These are phyloP conservation scores for Danielia reshetovae DNA, from an alignment of 805 yeast species.

Conservation along the genomic window DNA sequence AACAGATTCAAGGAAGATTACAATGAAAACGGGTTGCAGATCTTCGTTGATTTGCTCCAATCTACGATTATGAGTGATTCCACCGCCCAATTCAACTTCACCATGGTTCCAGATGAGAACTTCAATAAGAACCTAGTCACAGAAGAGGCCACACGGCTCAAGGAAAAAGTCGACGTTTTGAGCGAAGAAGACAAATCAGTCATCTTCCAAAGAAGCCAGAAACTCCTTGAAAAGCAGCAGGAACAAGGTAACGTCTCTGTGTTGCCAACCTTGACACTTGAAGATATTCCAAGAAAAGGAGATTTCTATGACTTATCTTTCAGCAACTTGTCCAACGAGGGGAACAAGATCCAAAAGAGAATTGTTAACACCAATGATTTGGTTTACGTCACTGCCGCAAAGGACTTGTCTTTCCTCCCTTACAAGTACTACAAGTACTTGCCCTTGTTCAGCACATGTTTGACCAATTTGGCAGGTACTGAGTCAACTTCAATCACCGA, in stretches of 20 bases:
- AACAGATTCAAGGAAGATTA: constrained; percentile 60
- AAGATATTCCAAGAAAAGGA: constrained; percentile 66
- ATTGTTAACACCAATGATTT: constrained; percentile 77
- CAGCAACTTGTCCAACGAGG: constrained; percentile 25
- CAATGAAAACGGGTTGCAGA: constrained; percentile 38
- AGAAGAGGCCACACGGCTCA: constrained; percentile 57
- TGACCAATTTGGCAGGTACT: constrained; percentile 86
- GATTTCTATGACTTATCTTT: constrained; percentile 29
- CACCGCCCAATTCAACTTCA: constrained; percentile 60
- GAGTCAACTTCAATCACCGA: constrained; percentile 62
- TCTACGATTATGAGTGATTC: constrained; percentile 43
- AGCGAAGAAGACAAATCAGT: constrained; percentile 52
- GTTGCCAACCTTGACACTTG: constrained; percentile 71
- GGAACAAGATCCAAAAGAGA: constrained; percentile 40
- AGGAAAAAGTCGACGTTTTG: constrained; percentile 38
- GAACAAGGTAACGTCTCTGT: constrained; percentile 69
- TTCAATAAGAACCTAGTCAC: constrained; percentile 48
- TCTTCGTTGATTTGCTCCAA: constrained; percentile 60
- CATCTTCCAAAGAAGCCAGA: constrained; percentile 57
- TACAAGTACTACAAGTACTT: constrained; percentile 60
- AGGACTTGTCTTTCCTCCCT: constrained; percentile 59
- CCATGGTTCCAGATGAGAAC: constrained; percentile 66
- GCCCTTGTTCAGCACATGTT: constrained; percentile 72
- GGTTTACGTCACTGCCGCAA: constrained; percentile 68
- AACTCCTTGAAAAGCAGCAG: constrained; percentile 60